Evolutionary conservation across 805 yeast genomes (phyloP), one percentile per base, ranked within the genome.

Genomic region (Cyberlindnera veronae): DNA sequence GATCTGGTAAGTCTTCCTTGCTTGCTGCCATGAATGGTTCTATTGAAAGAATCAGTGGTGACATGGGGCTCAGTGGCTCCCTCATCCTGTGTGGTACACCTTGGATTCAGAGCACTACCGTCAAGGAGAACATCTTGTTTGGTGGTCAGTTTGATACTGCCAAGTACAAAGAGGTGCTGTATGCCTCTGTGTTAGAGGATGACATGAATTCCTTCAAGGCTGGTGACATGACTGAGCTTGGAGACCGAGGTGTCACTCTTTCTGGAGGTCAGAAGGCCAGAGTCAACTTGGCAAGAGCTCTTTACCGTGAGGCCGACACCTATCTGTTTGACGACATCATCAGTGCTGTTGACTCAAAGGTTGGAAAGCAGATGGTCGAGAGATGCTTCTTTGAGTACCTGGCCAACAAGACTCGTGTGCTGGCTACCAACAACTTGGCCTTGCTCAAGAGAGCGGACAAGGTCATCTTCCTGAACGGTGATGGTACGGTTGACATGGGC

Each of bases 351-450:
- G 89, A 81, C 62, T 77, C 84, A 4, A 79, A 80, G 53, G 88
- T 81, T 34, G 93, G 91, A n/a, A 74, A 76, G 41, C 84, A 79
- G 48, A 81, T 85, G 34, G 73, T 83, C 67, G 74, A 78, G 34
- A 65, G 74, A 16, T 86, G 95, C 58, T 53, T 87, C 24, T 41
- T 72, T 40, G 87, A 84, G 0, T 45, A 75, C 23, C 55, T 87
- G 41, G 58, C 62, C 24, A 60, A 63, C 10, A 75, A 72, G 51
- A 88, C 95, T 0, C 71, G 91, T 48, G 96, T 91, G 10, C 65
- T 87, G 54, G 93, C 95, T 4, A 87, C 95, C 0, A 95, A 87
- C 59, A 95, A 88, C 57, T 65, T 87, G 39, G 74, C 84, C 8
- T 64, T 87, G 42, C 71, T 86, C 41, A 71, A 74, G 12, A 64